Conservation (phyloP, 2,329 filamentous ascomycete genomes). For the Capronia epimyces region DNA sequence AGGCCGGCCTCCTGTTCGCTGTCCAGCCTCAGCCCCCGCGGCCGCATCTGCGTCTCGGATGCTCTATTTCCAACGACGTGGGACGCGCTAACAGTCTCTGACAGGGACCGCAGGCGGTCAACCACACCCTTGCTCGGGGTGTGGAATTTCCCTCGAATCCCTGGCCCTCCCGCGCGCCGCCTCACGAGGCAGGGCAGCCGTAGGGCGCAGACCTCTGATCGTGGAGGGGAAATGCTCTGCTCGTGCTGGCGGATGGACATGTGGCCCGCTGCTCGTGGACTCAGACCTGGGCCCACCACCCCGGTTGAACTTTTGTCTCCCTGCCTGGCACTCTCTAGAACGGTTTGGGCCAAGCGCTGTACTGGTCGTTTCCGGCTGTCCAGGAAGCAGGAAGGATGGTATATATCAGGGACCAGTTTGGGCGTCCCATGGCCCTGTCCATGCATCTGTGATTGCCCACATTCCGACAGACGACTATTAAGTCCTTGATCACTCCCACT, state of each 20-base stretch:
- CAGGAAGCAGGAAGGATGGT: slow-evolving; percentile 1
- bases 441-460: slow-evolving; percentile 17
- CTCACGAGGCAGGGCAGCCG: slow-evolving; percentile 6
- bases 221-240: slow-evolving; percentile 7
- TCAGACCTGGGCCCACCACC: not conserved
- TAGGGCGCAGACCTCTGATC: slow-evolving; percentile 8
- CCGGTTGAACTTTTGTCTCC: slow-evolving; percentile 24
- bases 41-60: not conserved
- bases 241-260: slow-evolving; percentile 6
- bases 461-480: slow-evolving; percentile 17
- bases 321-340: slow-evolving; percentile 8
- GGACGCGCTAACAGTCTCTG: slow-evolving; percentile 5
- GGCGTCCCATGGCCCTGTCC: slow-evolving; percentile 19
- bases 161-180: not conserved
- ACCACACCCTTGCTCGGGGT: not conserved
- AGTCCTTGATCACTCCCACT: slow-evolving; percentile 16
- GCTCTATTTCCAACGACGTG: slow-evolving; percentile 9
- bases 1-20: slow-evolving; percentile 9
- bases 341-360: slow-evolving; percentile 12
- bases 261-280: slow-evolving; percentile 9
- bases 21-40: slow-evolving; percentile 10
- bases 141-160: not conserved
- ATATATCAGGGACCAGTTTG: slow-evolving; percentile 22
- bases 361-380: slow-evolving; percentile 15
- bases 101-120: not conserved